These are phyloP conservation scores for Inosperma sp. DNA, from an alignment of 768 basidiomycete genomes.

Conservation along the genomic window DNA sequence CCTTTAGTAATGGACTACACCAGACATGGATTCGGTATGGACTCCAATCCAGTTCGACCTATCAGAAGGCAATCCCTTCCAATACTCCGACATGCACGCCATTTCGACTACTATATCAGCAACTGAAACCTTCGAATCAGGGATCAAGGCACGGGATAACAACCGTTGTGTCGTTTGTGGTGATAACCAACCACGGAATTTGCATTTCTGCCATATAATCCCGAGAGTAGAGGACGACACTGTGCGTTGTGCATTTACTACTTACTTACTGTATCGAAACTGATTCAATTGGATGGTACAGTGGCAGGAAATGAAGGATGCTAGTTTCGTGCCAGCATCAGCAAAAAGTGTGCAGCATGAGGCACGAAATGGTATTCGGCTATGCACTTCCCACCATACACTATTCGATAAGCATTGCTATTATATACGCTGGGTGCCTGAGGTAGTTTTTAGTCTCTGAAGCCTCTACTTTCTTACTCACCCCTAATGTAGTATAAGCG, in stretches of 20 bases:
- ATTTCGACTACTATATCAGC: slow-evolving; percentile 12
- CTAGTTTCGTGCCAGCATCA: slow-evolving; percentile 7
- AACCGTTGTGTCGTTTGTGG: slow-evolving; percentile 10
- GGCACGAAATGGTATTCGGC: slow-evolving; percentile 9
- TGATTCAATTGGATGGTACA: slow-evolving; percentile 8
- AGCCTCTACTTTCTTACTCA: neutral
- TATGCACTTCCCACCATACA: slow-evolving; percentile 12
- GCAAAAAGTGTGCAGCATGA: slow-evolving; percentile 11
- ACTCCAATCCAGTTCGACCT: slow-evolving; percentile 9
- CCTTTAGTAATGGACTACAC: no score
- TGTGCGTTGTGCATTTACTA: slow-evolving; percentile 12
- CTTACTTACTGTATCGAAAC: slow-evolving; percentile 9
- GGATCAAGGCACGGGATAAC: slow-evolving; percentile 9
- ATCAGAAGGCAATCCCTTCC: slow-evolving; percentile 8
- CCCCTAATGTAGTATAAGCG: slow-evolving; percentile 2
- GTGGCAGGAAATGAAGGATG: slow-evolving; percentile 10
- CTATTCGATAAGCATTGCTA: slow-evolving; percentile 9
- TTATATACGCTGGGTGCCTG: slow-evolving; percentile 11
- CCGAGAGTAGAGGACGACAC: slow-evolving; percentile 4
- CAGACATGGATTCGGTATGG: neutral
- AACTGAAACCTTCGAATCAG: slow-evolving; percentile 11
- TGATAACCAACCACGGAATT: neutral
- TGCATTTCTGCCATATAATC: neutral
- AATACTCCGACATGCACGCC: slow-evolving; percentile 9
- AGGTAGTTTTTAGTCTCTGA: slow-evolving; percentile 8